Evolutionary conservation across 495 filamentous ascomycete genomes (phyloP), one percentile per base, ranked within the genome.

Genomic region (Penicillium atrosanguineum): DNA sequence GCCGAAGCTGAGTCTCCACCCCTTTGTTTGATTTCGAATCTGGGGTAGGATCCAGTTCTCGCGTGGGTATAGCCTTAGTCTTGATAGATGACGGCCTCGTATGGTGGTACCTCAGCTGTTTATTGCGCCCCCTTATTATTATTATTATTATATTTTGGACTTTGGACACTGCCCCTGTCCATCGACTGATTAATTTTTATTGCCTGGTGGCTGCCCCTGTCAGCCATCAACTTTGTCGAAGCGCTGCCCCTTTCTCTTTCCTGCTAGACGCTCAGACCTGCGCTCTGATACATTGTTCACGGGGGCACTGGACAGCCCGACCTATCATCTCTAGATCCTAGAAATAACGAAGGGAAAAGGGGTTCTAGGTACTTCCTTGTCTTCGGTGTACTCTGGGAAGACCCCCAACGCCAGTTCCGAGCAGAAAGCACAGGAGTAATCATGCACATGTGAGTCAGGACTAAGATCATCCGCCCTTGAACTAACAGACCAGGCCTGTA

Each of bases 21-120:
- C 43, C 21, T 45, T 45, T 45, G 20, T 45, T 15, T 29, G 21
- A 6, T 23, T 37, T 44, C n/a, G 28, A 54, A 54, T 54, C 55
- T 41, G 55, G 55, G 55, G 55, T 49, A 58, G 11, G 44, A 54
- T 41, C 48, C 40, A 43, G 26, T 18, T 20, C 21, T 4, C 11
- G 7, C 11, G 28, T 31, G 11, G 7, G 28, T 34, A 14, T 34
- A 14, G 31, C 4, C 31, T 12, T 34, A 34, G 9, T 15, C 31
- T 12, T 12, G 28, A 12, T 12, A 34, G 28, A 12, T 31, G 28
- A 31, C 28, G 28, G 28, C 28, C 28, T 31, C 1, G 7, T 31
- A 1, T 4, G 28, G 28, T 9, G 7, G 28, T 9, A 31, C 7
- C 7, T 31, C 28, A 8, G 28, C 7, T 12, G 31, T 14, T 34